Evolutionary conservation across 768 basidiomycete species (phyloP).

Genomic region (Russula lepida): DNA sequence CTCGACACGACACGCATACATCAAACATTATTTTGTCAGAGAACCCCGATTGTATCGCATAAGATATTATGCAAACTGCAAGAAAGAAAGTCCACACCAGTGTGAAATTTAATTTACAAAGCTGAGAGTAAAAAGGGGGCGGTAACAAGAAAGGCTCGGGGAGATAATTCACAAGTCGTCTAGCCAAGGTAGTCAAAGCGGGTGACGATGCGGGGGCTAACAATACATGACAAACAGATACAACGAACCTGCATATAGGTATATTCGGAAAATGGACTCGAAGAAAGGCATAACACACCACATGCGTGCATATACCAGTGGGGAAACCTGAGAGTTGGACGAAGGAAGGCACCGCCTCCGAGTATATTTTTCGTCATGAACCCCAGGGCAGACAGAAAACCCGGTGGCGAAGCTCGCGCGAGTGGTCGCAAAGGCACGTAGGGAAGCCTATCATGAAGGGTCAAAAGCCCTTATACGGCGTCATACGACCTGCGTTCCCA

Average conservation of each 20-base stretch:
- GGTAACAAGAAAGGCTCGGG: background rate
- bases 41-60: background rate
- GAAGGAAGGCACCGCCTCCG: background rate
- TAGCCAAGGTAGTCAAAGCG: constrained; percentile 7
- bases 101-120: background rate
- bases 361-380: background rate
- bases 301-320: background rate
- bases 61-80: background rate
- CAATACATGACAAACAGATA: constrained; percentile 16
- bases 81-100: background rate
- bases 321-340: background rate
- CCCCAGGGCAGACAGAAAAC: background rate
- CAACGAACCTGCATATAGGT: background rate
- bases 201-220: background rate
- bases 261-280: background rate
- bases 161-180: constrained; percentile 1
- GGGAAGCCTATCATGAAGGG: background rate
- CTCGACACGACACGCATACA: background rate
- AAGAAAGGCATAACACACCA: background rate
- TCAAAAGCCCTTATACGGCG: constrained; percentile 1
- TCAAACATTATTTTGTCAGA: background rate
- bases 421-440: background rate
- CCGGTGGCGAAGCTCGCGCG: background rate
- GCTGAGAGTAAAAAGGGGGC: background rate
- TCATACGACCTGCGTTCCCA: background rate